phyloP scores from a whole-genome alignment of 257 asterid genomes.

The Gynochthodes officinalis region DNA sequence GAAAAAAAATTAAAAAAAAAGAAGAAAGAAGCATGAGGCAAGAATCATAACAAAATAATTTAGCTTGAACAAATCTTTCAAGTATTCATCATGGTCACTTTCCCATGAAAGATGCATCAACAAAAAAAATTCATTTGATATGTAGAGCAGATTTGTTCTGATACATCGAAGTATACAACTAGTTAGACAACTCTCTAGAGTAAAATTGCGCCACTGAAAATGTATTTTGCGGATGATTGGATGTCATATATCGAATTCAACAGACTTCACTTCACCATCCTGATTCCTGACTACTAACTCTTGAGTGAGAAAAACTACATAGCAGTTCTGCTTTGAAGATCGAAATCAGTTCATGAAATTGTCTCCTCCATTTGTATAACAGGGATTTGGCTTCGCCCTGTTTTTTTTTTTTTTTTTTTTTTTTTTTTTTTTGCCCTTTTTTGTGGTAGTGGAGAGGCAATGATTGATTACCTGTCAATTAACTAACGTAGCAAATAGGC shows the following conservation, averaged over 20 bases:
- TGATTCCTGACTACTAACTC: not conserved
- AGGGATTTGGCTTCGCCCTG: not conserved
- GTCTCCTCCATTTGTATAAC: not conserved
- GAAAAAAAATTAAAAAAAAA: too few species aligned
- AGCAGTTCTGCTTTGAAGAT: not conserved
- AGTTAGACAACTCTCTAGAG: not conserved
- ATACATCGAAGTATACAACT: not conserved
- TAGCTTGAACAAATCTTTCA: not conserved
- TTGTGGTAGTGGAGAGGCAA: not conserved
- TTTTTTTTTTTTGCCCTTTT: too few species aligned
- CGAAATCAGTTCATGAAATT: not conserved
- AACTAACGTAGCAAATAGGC: constrained; percentile 39
- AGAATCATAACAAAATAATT: not conserved
- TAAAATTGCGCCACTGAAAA: not conserved
- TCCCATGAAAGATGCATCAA: not conserved
- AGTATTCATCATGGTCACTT: not conserved
- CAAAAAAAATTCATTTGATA: not conserved
- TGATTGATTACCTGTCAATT: not conserved
- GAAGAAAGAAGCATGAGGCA: too few species aligned
- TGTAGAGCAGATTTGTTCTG: not conserved
- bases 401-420: not conserved
- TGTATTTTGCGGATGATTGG: not conserved
- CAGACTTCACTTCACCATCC: constrained; percentile 9
- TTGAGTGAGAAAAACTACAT: not conserved
- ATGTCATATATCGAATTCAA: not conserved